These are phyloP conservation scores for Linnemannia elongata DNA, from an alignment of 192 early-diverging fungal genomes.

Conservation along the genomic window DNA sequence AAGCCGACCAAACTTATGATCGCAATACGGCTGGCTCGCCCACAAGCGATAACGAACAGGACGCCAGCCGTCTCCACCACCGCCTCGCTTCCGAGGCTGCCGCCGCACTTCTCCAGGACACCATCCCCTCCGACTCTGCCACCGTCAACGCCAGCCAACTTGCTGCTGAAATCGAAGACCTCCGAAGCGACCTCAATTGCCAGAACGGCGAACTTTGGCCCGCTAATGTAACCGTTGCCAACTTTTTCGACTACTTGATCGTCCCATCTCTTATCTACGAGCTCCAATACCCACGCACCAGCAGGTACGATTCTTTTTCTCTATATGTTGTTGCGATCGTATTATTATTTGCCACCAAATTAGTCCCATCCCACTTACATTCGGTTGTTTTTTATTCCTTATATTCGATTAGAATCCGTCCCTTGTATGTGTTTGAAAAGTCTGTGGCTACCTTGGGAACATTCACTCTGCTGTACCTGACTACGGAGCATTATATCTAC, in stretches of 20 bases:
- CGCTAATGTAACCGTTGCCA: slow-evolving; percentile 81
- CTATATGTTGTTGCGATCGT: too few relatives aligned
- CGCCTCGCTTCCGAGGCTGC: slow-evolving; percentile 23
- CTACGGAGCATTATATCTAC: slow-evolving; percentile 89
- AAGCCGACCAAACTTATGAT: slow-evolving; percentile 6
- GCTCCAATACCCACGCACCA: slow-evolving; percentile 91
- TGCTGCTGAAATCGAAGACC: slow-evolving; percentile 58
- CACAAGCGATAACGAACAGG: slow-evolving; percentile 14
- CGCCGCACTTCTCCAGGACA: slow-evolving; percentile 20
- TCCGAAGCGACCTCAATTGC: slow-evolving; percentile 70
- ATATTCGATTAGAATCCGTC: slow-evolving; percentile 76
- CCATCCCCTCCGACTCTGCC: neutral
- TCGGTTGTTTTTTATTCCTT: neutral
- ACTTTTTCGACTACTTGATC: slow-evolving; percentile 90
- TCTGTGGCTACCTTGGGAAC: slow-evolving; percentile 80
- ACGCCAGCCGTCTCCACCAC: slow-evolving; percentile 9
- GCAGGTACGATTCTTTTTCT: slow-evolving; percentile 58
- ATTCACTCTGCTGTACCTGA: slow-evolving; percentile 86
- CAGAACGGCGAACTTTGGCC: slow-evolving; percentile 70
- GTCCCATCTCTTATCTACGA: slow-evolving; percentile 95
- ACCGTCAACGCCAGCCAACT: slow-evolving; percentile 17
- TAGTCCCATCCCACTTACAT: neutral
- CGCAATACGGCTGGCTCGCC: neutral
- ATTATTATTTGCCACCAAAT: too few relatives aligned
- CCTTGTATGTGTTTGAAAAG: slow-evolving; percentile 91